Base-by-base conservation (phyloP, 108 stramenopile species). In the Heterococcus sp. region DNA sequence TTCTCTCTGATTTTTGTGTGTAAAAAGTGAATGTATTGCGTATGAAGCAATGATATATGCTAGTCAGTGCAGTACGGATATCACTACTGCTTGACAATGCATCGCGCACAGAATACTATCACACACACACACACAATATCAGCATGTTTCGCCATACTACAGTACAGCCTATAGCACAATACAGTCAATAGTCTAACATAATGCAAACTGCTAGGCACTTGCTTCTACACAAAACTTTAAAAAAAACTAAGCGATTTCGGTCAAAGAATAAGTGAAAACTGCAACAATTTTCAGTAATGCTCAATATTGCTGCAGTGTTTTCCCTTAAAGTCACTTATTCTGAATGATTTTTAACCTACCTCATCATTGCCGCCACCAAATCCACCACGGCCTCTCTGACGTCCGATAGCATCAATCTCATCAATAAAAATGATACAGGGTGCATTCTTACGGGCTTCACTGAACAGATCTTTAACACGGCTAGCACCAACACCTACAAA, bases 361-460 rank as follows among this genome's bases (percentile, higher is more conserved):
- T 77, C 76, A 63, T 77, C 65, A 36, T 77, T 77, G 36, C 76
- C 76, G 0, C 76, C 76, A n/a, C 88, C 87, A 69, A 95, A 84
- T 3, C 93, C 92, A 32, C 96, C 96, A 26, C 89, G 84, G 11
- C 96, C 96, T 35, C 96, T 89, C 78, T 95, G 92, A 29, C 96
- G 92, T 31, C 96, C 98, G 3, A 99, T 96, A 31, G 98, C 96
- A 87, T 99, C 98, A 75, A 97, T 97, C 87, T 97, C 95, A 90
- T 97, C 92, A 82, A 99, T 97, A 83, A 99, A 99, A 26, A 99
- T 86, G 83, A 99, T 99, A 86, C 96, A 97, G 0, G 98, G 96
- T 0, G 95, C 91, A 76, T 89, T 91, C 34, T 84, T 85, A 32
- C 96, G 82, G 2, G 96, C 98, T 86, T 96, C 93, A 79, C 92